Conservation (phyloP, 306 rosid species). For the Datisca glomerata region DNA sequence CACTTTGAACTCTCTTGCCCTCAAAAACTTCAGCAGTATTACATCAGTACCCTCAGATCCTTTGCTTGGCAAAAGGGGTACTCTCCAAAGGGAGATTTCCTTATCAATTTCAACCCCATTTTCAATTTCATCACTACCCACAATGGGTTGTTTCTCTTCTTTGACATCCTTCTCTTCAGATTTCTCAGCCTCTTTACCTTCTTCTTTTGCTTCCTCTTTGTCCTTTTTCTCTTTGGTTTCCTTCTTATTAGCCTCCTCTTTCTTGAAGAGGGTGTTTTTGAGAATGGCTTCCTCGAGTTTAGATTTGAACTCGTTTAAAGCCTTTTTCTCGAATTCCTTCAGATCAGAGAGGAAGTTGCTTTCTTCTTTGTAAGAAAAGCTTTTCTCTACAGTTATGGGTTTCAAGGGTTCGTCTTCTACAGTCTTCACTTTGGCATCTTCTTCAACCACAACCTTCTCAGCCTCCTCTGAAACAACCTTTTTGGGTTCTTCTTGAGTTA, state of each 20-base stretch:
- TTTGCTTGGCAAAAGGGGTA: slow-evolving; percentile 36
- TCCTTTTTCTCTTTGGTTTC: not conserved
- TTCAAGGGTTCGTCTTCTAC: slow-evolving; percentile 6
- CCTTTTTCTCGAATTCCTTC: slow-evolving; percentile 26
- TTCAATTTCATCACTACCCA: not conserved
- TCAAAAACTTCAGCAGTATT: slow-evolving; percentile 55
- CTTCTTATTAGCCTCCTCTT: slow-evolving; percentile 11
- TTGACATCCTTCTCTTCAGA: slow-evolving; percentile 5
- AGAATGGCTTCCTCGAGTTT: slow-evolving; percentile 29
- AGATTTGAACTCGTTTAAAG: slow-evolving; percentile 16
- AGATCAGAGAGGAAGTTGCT: slow-evolving; percentile 33
- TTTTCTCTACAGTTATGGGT: slow-evolving; percentile 17
- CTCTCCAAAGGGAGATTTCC: slow-evolving; percentile 66
- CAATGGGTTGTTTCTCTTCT: not conserved
- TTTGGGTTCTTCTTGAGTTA: slow-evolving; percentile 6
- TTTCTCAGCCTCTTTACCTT: slow-evolving; percentile 9
- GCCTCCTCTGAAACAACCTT: slow-evolving; percentile 4
- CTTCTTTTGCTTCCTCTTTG: not conserved
- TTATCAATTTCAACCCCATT: slow-evolving; percentile 3
- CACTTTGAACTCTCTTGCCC: slow-evolving; percentile 86
- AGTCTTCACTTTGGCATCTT: slow-evolving; percentile 1
- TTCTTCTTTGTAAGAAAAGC: slow-evolving; percentile 36
- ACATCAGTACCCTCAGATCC: slow-evolving; percentile 60
- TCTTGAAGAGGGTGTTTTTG: slow-evolving; percentile 16
- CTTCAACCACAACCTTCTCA: slow-evolving; percentile 11